Evolutionary conservation across 805 yeast species (phyloP).

Genomic region (Debaryomyces prosopidis): DNA sequence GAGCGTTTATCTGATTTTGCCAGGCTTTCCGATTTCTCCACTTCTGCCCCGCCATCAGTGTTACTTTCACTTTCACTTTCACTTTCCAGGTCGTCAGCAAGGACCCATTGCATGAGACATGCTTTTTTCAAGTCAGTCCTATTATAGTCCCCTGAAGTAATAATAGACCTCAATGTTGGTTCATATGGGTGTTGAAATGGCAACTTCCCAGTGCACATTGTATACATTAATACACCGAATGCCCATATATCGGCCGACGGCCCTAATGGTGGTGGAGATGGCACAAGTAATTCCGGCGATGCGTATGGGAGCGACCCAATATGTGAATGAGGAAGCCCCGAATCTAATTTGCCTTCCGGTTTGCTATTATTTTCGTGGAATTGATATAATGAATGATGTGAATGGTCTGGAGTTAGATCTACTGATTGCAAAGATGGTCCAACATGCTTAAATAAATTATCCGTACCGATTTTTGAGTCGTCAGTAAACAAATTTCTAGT

Average conservation of each 20-base stretch:
- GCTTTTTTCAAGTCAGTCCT: conserved; percentile 43
- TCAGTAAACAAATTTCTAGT: conserved; percentile 24
- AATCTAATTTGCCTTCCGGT: conserved; percentile 25
- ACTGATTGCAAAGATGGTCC: conserved; percentile 37
- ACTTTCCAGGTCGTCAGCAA: neutral
- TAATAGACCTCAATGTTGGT: conserved; percentile 73
- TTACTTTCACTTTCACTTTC: conserved; percentile 5
- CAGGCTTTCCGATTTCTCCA: conserved; percentile 5
- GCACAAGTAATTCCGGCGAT: conserved; percentile 76
- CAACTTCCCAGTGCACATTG: conserved; percentile 69
- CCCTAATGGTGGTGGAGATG: conserved; percentile 60
- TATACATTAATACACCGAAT: conserved; percentile 73
- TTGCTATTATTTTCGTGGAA: conserved; percentile 2
- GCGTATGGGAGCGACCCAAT: conserved; percentile 94
- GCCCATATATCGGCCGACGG: conserved; percentile 90
- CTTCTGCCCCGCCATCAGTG: conserved; percentile 10
- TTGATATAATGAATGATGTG: conserved; percentile 7
- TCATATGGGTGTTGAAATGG: conserved; percentile 87
- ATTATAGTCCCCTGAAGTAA: conserved; percentile 65
- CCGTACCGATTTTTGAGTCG: conserved; percentile 34
- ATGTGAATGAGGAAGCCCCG: conserved; percentile 59
- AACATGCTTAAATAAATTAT: conserved; percentile 22
- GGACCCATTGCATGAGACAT: conserved; percentile 32
- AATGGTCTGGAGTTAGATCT: conserved; percentile 28
- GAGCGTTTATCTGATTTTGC: neutral